Conservation (phyloP, 2,329 filamentous ascomycete species). For the Talaromyces funiculosus region DNA sequence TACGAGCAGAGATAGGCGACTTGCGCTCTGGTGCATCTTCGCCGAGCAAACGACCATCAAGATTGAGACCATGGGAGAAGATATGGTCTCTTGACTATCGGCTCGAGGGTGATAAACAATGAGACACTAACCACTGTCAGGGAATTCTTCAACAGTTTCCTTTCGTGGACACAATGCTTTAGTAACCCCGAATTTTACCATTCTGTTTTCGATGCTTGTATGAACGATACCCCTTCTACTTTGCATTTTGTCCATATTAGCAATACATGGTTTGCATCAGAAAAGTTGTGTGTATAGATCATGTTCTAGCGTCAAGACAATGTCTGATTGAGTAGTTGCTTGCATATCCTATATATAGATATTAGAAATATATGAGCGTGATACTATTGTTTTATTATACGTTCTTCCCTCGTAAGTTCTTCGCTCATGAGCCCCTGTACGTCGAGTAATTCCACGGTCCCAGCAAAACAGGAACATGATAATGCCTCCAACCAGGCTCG, state of each 20-base stretch:
- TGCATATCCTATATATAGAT: not conserved
- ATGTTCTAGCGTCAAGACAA: not conserved
- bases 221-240: slow-evolving; percentile 4
- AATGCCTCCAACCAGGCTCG: slow-evolving; percentile 43
- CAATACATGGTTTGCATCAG: slow-evolving; percentile 3
- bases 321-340: not conserved
- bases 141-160: not conserved
- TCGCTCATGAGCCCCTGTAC: slow-evolving; percentile 43
- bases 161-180: not conserved
- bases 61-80: slow-evolving; percentile 13
- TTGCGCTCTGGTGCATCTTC: slow-evolving; percentile 3
- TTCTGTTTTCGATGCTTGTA: not conserved
- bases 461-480: slow-evolving; percentile 47
- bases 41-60: slow-evolving; percentile 11
- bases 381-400: not conserved
- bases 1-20: not conserved
- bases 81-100: slow-evolving; percentile 14
- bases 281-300: slow-evolving; percentile 6
- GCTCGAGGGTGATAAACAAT: slow-evolving; percentile 10
- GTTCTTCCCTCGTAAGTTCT: not conserved
- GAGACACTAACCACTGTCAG: not conserved
- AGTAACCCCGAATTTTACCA: not conserved
- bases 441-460: slow-evolving; percentile 49
- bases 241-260: slow-evolving; percentile 4
- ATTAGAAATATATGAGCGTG: not conserved